Evolutionary conservation across 306 rosid genomes (phyloP).

Genomic region (Prosopis cineraria): DNA sequence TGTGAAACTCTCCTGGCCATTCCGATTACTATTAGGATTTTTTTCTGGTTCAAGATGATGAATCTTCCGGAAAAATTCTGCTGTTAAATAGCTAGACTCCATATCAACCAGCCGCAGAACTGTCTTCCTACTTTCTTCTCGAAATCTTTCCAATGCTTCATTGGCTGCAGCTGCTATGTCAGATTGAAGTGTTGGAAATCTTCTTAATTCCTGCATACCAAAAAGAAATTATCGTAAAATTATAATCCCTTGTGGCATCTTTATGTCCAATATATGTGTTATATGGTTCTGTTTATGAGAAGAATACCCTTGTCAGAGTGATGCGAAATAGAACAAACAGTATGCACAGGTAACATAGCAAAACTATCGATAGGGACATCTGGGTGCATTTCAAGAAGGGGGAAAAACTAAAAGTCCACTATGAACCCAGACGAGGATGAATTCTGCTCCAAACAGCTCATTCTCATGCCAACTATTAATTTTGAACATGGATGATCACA

Average conservation of each 20-base stretch:
- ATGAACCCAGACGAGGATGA: neutral
- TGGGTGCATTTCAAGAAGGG: neutral
- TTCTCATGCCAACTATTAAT: too few relatives aligned
- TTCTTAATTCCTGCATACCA: slow-evolving; percentile 72
- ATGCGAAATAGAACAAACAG: neutral
- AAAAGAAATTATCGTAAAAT: slow-evolving; percentile 25
- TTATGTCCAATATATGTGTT: neutral
- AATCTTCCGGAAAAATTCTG: slow-evolving; percentile 88
- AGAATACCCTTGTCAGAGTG: neutral
- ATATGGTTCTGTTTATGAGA: neutral
- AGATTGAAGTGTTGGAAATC: slow-evolving; percentile 88
- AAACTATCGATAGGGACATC: neutral
- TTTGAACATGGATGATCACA: too few relatives aligned
- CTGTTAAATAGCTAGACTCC: slow-evolving; percentile 98
- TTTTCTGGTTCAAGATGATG: slow-evolving; percentile 76
- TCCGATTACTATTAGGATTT: slow-evolving; percentile 53
- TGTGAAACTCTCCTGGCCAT: slow-evolving; percentile 57
- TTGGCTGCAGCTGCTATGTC: slow-evolving; percentile 88
- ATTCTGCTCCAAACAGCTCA: too few relatives aligned
- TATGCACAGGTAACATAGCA: neutral
- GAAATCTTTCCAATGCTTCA: slow-evolving; percentile 88
- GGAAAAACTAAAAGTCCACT: neutral
- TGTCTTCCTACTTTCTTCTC: slow-evolving; percentile 92
- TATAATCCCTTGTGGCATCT: neutral
- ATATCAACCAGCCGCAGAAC: slow-evolving; percentile 89